Evolutionary conservation across 129 eudicot genomes (phyloP), one percentile per base, ranked within the genome.

Genomic region (Tagetes erecta): DNA sequence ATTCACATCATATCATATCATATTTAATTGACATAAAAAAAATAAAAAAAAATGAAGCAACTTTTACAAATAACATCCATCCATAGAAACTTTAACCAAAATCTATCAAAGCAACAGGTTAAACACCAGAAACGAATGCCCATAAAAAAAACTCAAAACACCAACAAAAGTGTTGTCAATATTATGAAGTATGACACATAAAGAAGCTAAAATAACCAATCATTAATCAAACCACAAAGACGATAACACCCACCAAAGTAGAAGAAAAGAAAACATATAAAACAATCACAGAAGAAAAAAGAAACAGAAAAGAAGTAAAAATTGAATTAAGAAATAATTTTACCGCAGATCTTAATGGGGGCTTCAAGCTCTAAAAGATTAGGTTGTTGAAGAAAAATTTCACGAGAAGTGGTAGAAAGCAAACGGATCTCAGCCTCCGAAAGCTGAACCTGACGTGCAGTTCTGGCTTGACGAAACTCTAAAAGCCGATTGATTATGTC

Each of bases 291-390:
- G 0, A 67, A 34, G 10, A 30, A 4, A 68, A 68, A 2, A 11
- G 2, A 47, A 5, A 42, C 7, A n/a, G 1, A 52, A 2, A 7
- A 57, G 1, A 33, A 66, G 46, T 44, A 5, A 4, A 70, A 37
- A n/a, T 49, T 41, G 6, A 65, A 20, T 20, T 20, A 20, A 8
- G 1, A n/a, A 2, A 14, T 52, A 20, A 20, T 39, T 8, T 44
- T 89, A 89, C 96, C 96, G 77, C 96, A 89, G 89, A 89, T 89
- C 96, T 89, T 89, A 67, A 89, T 89, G 14, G 96, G 96, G 42
- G 96, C 96, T 80, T 86, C 91, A n/a, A 89, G 91, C 80, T 89
- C 96, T 34, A 89, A 77, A 3, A 89, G 85, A 86, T 86, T 86
- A 60, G 96, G 96, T 68, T 89, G 96, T 20, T 80, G 83, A 9